phyloP scores from a whole-genome alignment of 2,329 filamentous ascomycete genomes.

The Aureobasidium sp. region DNA sequence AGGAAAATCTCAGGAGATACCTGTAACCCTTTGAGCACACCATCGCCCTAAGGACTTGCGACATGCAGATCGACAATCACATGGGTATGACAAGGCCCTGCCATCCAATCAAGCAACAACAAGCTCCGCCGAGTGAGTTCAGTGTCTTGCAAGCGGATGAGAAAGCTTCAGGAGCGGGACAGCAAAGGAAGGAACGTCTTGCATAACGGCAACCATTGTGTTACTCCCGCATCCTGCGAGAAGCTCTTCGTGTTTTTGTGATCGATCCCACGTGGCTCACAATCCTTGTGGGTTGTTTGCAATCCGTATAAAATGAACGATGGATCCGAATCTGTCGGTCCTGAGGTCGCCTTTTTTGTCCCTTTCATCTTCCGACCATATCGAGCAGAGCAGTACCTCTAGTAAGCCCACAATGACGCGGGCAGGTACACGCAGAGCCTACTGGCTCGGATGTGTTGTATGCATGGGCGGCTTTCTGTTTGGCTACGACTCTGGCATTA shows the following conservation, averaged over 20 bases:
- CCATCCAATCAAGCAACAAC: background rate
- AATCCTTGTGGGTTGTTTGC: background rate
- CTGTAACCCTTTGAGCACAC: slow-evolving; percentile 1
- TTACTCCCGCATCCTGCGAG: background rate
- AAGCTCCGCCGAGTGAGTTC: background rate
- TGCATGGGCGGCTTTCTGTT: slow-evolving; percentile 47
- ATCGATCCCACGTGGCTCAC: background rate
- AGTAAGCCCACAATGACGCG: slow-evolving; percentile 11
- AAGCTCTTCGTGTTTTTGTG: background rate
- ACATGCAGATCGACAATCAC: slow-evolving; percentile 12
- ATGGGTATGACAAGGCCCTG: background rate
- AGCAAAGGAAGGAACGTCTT: background rate
- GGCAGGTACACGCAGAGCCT: slow-evolving; percentile 40
- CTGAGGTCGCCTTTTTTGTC: slow-evolving; percentile 4
- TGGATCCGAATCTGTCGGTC: background rate
- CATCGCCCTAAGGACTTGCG: background rate
- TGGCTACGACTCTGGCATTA: slow-evolving; percentile 40
- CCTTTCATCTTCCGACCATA: background rate
- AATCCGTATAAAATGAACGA: background rate
- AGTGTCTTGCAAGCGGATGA: background rate
- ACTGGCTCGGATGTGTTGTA: slow-evolving; percentile 46
- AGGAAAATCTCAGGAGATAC: too few relatives aligned
- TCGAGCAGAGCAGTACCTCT: background rate
- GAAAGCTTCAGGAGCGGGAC: background rate
- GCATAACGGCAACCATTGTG: background rate